Percentiles rank a stretch among this genome's conserved stretches.
phyloP scores from a whole-genome alignment of 805 yeast genomes.

The Suhomyces tanzawaensis region DNA sequence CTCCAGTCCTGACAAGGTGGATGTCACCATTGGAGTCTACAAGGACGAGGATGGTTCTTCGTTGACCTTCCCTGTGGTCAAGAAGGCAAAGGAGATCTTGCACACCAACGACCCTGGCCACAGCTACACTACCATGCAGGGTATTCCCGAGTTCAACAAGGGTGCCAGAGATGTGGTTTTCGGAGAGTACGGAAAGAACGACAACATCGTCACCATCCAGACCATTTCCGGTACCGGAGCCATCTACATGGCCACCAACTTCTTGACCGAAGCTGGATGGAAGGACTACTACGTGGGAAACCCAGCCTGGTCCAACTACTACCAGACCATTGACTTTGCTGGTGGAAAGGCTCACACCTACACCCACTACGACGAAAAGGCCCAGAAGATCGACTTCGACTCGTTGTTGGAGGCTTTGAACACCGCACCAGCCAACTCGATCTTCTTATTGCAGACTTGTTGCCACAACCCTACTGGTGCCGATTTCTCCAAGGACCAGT shows the following conservation, averaged over 20 bases:
- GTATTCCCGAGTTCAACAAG: slow-evolving; percentile 35
- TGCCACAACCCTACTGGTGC: slow-evolving; percentile 48
- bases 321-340: slow-evolving; percentile 30
- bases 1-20: slow-evolving; percentile 32
- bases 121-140: slow-evolving; percentile 42
- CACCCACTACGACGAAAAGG: slow-evolving; percentile 29
- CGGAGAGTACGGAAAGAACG: slow-evolving; percentile 25
- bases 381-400: slow-evolving; percentile 30
- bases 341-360: slow-evolving; percentile 28
- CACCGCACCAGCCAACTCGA: slow-evolving; percentile 29
- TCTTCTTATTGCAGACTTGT: slow-evolving; percentile 40
- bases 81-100: slow-evolving; percentile 33
- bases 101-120: slow-evolving; percentile 41
- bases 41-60: slow-evolving; percentile 36
- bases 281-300: slow-evolving; percentile 32
- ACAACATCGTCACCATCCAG: slow-evolving; percentile 35
- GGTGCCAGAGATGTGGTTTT: slow-evolving; percentile 37
- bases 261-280: slow-evolving; percentile 25
- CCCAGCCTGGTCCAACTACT: slow-evolving; percentile 42
- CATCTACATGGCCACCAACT: slow-evolving; percentile 35
- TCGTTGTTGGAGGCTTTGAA: slow-evolving; percentile 24
- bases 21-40: slow-evolving; percentile 47
- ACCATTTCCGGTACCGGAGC: slow-evolving; percentile 45
- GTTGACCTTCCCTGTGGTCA: slow-evolving; percentile 39
- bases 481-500: slow-evolving; percentile 36